A percentile compares a stretch with the other conserved stretches of the same genome.
Evolutionary conservation across 768 basidiomycete species (phyloP).

Genomic region (Coprinopsis marcescibilis): DNA sequence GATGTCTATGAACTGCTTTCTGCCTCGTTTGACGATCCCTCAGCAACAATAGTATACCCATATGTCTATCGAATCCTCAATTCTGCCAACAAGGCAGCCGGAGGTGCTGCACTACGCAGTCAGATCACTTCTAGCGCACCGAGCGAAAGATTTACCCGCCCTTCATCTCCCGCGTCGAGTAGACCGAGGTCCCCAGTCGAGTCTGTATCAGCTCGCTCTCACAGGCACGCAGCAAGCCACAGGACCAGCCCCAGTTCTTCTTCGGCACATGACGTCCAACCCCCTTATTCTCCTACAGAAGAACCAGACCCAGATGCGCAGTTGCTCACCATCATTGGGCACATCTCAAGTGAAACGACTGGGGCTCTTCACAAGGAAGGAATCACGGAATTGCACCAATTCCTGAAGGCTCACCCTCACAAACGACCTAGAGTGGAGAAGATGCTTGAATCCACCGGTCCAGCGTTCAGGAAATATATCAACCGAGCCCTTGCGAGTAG

Average conservation of each 20-base stretch:
- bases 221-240: conserved; percentile 56
- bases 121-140: conserved; percentile 22
- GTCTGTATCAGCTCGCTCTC: conserved; percentile 45
- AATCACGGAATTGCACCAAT: conserved; percentile 91
- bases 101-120: conserved; percentile 30
- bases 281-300: conserved; percentile 47
- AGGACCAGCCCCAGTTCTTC: conserved; percentile 65
- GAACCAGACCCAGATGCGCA: conserved; percentile 88
- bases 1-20: conserved; percentile 89
- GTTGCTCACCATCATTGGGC: conserved; percentile 74
- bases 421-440: conserved; percentile 80
- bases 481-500: conserved; percentile 81
- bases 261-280: conserved; percentile 48
- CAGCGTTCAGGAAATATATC: conserved; percentile 89
- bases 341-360: conserved; percentile 85
- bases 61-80: conserved; percentile 92
- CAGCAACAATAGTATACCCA: conserved; percentile 93
- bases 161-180: conserved; percentile 56
- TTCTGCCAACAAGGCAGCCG: conserved; percentile 44
- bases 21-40: conserved; percentile 90
- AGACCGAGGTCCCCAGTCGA: conserved; percentile 70
- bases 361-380: conserved; percentile 90
- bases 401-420: conserved; percentile 85
- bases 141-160: conserved; percentile 19
- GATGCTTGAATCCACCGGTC: conserved; percentile 81